Evolutionary conservation across 2,329 filamentous ascomycete species (phyloP).

Genomic region (Botrytis galanthina): DNA sequence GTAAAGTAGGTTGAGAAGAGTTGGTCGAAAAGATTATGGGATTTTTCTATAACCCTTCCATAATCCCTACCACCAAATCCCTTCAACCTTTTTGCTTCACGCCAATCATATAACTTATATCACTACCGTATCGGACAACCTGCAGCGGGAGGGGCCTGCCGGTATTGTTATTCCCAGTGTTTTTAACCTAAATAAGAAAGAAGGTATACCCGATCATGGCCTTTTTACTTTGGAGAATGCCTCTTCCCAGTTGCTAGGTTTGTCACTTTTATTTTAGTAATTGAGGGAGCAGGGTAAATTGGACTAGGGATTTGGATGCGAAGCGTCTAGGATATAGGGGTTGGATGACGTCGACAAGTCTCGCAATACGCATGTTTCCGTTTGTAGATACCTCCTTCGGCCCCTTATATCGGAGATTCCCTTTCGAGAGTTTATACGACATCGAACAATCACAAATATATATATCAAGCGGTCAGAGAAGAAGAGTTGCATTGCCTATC

Average conservation of each 20-base stretch:
- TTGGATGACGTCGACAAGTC: neutral
- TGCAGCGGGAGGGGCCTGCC: conserved; percentile 19
- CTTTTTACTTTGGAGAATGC: neutral
- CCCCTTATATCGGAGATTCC: neutral
- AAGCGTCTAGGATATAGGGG: neutral
- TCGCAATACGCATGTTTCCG: neutral
- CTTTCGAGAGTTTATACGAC: neutral
- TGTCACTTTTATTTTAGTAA: conserved; percentile 5
- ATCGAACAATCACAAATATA: neutral
- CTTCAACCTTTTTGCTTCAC: neutral
- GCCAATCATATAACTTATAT: conserved; percentile 4
- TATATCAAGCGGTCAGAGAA: neutral
- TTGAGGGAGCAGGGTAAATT: neutral
- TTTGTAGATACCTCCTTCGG: neutral
- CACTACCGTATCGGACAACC: neutral
- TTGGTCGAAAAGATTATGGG: neutral
- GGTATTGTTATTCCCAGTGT: neutral
- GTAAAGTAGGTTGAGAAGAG: neutral
- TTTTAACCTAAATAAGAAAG: neutral
- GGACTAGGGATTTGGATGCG: neutral
- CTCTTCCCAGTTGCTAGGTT: neutral
- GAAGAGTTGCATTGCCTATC: neutral
- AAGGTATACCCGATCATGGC: neutral
- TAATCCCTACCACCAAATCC: neutral
- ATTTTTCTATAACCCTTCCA: conserved; percentile 10